Evolutionary conservation across 768 basidiomycete genomes (phyloP), one percentile per base, ranked within the genome.

Genomic region (Trametes meyenii): DNA sequence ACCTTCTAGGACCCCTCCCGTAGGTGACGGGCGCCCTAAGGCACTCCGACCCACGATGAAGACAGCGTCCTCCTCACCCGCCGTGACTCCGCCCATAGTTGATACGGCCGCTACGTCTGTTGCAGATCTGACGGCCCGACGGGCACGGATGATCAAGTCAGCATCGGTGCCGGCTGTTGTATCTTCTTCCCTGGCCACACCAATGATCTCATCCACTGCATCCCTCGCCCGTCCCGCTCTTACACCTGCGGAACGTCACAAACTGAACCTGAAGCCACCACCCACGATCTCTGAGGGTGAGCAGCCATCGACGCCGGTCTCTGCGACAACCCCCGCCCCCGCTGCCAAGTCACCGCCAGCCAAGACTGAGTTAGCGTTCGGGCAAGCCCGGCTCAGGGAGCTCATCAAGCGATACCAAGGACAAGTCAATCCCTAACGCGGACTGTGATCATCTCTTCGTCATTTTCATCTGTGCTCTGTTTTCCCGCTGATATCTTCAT

Each of bases 341-440:
- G 48, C 50, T n/a, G 46, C 60, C 51, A 66, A 67, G 60, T 57
- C 60, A 21, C 46, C 64, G 14, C 51, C 63, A 3, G 50, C 63
- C 6, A 65, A 65, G 62, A 75, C 76, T 1, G 87, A 89, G 42
- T 72, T 88, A 59, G 87, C 84, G 11, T 91, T 92, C 75, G 90
- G 90, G 14, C 87, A 92, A 73, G 89, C 90, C 14, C 78, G 87
- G 61, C 73, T 92, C 66, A 77, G 89, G 58, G 90, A 92, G 74
- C 76, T 92, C 63, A 92, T 92, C 71, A 88, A 86, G 82, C 89
- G 90, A 68, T 93, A 92, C 70, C 90, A 93, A 74, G 77, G 78
- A 49, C 72, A 69, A 58, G 51, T 62, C 39, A 61, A 61, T 45
- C 24, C 59, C 19, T 66, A 21, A 44, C 23, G n/a, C 33, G 21